Evolutionary conservation across 1,284 basidiomycete genomes (phyloP), one percentile per base, ranked within the genome.

Genomic region (Moniliella sp.): DNA sequence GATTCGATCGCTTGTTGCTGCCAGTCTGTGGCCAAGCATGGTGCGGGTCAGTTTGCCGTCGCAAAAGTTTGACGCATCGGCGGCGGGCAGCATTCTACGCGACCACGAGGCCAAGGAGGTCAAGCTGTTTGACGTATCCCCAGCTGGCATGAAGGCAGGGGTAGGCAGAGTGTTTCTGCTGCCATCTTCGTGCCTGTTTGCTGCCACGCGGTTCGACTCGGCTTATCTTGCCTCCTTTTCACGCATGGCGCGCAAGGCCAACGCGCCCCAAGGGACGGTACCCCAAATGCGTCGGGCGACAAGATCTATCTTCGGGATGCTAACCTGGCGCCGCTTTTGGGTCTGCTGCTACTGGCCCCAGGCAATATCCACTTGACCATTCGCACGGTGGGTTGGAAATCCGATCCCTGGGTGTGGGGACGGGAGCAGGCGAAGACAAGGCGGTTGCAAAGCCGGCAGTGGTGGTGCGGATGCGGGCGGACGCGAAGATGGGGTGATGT

Each of bases 291-390:
- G 10, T 43, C 37, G 0, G 31, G 4, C 37, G 34, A 67, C 18
- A 86, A 88, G 58, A 68, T 83, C 1, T 91, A 78, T 57, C 52
- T 93, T 45, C 68, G 81, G 31, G 84, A 86, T 61, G 81, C 74
- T 8, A 86, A 80, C 1, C 78, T 88, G 68, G 70, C 79, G n/a
- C 80, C 82, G 1, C 63, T 84, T 14, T 88, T 80, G 55, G 78
- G 73, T 1, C 62, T 88, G 13, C 61, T 91, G 27, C 65, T 91
- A 7, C 82, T 91, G 46, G 83, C 2, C 82, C 81, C 0, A 66
- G 67, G 11, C 70, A 88, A 15, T 65, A 71, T 10, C 72, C 84
- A 36, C 75, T 84, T 47, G 78, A 47, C 23, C 36, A 29, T 16
- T 7, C 7, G 14, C 8, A 29, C 9, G 28, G 14, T 14, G 32